Percentiles rank a stretch among this genome's conserved stretches.
Evolutionary conservation across 1,284 basidiomycete genomes (phyloP).

Genomic region (Hortiboletus rubellus): DNA sequence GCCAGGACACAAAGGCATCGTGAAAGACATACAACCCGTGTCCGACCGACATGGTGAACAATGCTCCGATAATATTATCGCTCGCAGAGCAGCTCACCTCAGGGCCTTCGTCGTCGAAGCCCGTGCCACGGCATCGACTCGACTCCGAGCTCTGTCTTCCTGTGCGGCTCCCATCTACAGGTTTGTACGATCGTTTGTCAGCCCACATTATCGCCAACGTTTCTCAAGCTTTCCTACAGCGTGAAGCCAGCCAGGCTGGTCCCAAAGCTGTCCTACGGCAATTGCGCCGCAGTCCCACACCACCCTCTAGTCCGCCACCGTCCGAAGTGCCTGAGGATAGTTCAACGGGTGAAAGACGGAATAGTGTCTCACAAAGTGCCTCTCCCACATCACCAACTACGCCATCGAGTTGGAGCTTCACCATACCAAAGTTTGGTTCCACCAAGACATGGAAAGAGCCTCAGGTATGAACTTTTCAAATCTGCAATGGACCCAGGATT

Average conservation of each 20-base stretch:
- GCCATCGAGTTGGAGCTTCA: slow-evolving; percentile 25
- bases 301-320: slow-evolving; percentile 24
- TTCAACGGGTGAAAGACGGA: slow-evolving; percentile 24
- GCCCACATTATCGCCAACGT: slow-evolving; percentile 20
- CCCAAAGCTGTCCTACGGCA: slow-evolving; percentile 54
- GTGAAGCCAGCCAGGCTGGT: slow-evolving; percentile 60
- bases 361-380: slow-evolving; percentile 31
- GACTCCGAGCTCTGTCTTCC: slow-evolving; percentile 60
- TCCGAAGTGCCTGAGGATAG: slow-evolving; percentile 18
- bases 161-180: slow-evolving; percentile 62
- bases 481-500: not conserved
- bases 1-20: not conserved
- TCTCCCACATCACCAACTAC: slow-evolving; percentile 34
- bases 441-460: slow-evolving; percentile 55
- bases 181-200: slow-evolving; percentile 39
- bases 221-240: slow-evolving; percentile 59
- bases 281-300: slow-evolving; percentile 44
- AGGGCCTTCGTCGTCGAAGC: slow-evolving; percentile 11
- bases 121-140: slow-evolving; percentile 38
- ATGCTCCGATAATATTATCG: slow-evolving; percentile 47
- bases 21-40: not conserved
- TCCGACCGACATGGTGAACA: slow-evolving; percentile 49
- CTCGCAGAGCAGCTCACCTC: slow-evolving; percentile 39
- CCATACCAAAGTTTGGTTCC: slow-evolving; percentile 16
- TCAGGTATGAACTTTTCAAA: slow-evolving; percentile 45